These are phyloP conservation scores for Stentor roeselii DNA, from an alignment of 73 alveolate genomes.

Conservation along the genomic window DNA sequence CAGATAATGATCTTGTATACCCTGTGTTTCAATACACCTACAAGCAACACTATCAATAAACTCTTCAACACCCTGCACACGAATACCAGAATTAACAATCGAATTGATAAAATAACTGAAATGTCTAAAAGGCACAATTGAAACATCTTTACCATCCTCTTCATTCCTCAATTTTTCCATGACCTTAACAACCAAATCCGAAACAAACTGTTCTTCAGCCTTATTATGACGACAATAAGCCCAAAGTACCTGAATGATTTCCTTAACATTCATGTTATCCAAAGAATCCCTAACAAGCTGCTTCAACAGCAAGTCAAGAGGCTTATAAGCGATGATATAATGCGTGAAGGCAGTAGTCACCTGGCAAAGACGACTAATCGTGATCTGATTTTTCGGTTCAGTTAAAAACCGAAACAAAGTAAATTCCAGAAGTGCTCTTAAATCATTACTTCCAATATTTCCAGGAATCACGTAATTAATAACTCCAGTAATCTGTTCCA, in stretches of 20 bases:
- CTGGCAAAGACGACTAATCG: not conserved
- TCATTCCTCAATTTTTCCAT: not conserved
- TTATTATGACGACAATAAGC: slow-evolving; percentile 21
- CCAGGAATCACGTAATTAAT: slow-evolving; percentile 1
- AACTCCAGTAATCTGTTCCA: slow-evolving; percentile 4
- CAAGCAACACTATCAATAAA: not conserved
- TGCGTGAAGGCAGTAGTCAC: slow-evolving; percentile 18
- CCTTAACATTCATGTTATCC: not conserved
- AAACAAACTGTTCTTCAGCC: not conserved
- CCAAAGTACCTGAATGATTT: slow-evolving; percentile 13
- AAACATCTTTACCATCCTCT: too few relatives aligned
- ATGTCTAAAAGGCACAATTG: slow-evolving; percentile 21
- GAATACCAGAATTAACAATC: slow-evolving; percentile 14
- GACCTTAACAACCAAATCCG: not conserved
- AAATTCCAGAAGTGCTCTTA: slow-evolving; percentile 4
- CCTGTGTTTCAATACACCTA: not conserved
- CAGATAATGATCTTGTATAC: not conserved
- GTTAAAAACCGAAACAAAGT: slow-evolving; percentile 10
- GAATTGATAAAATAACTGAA: slow-evolving; percentile 7
- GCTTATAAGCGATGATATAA: not conserved
- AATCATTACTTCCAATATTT: slow-evolving; percentile 20
- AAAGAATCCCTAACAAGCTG: slow-evolving; percentile 13
- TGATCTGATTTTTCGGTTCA: not conserved
- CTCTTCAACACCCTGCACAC: not conserved
- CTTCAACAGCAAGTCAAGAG: not conserved